A percentile compares a stretch with the other conserved stretches of the same genome.
Conservation (phyloP, 257 asterid genomes). For the Jacaranda copaia region DNA sequence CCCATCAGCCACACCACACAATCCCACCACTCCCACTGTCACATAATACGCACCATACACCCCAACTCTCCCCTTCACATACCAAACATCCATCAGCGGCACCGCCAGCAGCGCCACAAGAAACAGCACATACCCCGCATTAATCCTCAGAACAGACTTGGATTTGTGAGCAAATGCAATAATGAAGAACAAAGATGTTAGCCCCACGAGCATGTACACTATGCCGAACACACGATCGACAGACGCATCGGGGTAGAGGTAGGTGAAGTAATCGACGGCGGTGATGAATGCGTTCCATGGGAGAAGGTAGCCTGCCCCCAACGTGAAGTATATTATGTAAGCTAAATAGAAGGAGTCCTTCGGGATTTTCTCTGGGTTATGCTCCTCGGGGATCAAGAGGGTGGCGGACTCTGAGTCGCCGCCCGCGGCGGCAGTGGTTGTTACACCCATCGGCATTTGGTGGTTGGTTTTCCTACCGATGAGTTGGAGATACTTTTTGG, state of each 20-base stretch:
- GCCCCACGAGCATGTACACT: conserved; percentile 73
- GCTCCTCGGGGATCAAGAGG: conserved; percentile 42
- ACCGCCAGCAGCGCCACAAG: conserved; percentile 65
- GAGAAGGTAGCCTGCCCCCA: conserved; percentile 83
- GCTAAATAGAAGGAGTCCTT: conserved; percentile 79
- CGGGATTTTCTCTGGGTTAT: conserved; percentile 55
- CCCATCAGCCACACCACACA: conserved; percentile 88
- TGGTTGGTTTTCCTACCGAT: conserved; percentile 18
- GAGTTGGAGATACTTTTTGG: not conserved
- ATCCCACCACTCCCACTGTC: conserved; percentile 59
- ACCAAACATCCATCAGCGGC: conserved; percentile 78
- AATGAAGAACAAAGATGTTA: conserved; percentile 52
- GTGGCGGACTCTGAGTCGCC: conserved; percentile 60
- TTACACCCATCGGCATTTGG: conserved; percentile 49
- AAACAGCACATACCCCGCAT: conserved; percentile 66
- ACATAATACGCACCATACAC: conserved; percentile 69
- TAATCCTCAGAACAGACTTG: conserved; percentile 62
- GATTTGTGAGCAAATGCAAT: conserved; percentile 73
- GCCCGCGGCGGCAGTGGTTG: conserved; percentile 34
- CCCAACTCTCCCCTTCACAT: conserved; percentile 77
- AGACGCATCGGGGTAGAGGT: conserved; percentile 82
- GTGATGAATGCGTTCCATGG: conserved; percentile 99
- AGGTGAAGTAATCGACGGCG: conserved; percentile 91
- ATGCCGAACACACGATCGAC: conserved; percentile 80
- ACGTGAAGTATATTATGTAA: conserved; percentile 79